phyloP scores from a whole-genome alignment of 2,329 filamentous ascomycete species.

The Aureobasidium musti region DNA sequence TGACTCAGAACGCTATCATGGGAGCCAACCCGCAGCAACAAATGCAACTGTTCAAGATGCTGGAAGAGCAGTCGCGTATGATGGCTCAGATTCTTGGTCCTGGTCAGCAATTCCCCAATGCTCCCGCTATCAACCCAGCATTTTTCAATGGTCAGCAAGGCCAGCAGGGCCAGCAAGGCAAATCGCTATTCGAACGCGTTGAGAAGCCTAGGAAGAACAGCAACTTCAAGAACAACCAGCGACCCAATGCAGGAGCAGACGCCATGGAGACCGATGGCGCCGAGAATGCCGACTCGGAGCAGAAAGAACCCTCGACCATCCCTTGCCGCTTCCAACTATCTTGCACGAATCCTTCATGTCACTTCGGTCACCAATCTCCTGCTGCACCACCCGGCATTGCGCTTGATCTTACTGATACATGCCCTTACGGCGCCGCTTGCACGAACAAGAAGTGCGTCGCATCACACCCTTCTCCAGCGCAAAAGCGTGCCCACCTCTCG shows the following conservation, averaged over 20 bases:
- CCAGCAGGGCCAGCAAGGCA: conserved; percentile 38
- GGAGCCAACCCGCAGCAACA: conserved; percentile 65
- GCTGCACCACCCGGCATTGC: conserved; percentile 75
- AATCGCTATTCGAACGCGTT: conserved; percentile 75
- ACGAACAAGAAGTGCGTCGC: conserved; percentile 93
- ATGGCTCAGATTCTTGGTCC: conserved; percentile 66
- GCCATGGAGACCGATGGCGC: conserved; percentile 38
- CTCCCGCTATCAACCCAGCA: conserved; percentile 56
- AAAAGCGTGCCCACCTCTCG: conserved; percentile 67
- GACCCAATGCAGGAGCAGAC: conserved; percentile 31
- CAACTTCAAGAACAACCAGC: conserved; percentile 53
- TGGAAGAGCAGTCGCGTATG: conserved; percentile 73
- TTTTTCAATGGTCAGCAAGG: conserved; percentile 47
- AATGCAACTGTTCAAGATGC: conserved; percentile 67
- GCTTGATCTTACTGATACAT: conserved; percentile 77
- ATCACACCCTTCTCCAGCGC: conserved; percentile 87
- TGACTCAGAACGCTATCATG: conserved; percentile 51
- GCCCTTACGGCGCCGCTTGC: conserved; percentile 85
- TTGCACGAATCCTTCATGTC: conserved; percentile 87
- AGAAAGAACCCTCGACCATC: conserved; percentile 57
- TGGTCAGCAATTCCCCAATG: conserved; percentile 48
- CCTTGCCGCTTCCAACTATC: conserved; percentile 87
- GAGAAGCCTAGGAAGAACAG: conserved; percentile 58
- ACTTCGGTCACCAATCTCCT: conserved; percentile 91
- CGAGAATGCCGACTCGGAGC: conserved; percentile 56